phyloP scores from a whole-genome alignment of 164 flowering plant genomes.

The Vitis amurensis region DNA sequence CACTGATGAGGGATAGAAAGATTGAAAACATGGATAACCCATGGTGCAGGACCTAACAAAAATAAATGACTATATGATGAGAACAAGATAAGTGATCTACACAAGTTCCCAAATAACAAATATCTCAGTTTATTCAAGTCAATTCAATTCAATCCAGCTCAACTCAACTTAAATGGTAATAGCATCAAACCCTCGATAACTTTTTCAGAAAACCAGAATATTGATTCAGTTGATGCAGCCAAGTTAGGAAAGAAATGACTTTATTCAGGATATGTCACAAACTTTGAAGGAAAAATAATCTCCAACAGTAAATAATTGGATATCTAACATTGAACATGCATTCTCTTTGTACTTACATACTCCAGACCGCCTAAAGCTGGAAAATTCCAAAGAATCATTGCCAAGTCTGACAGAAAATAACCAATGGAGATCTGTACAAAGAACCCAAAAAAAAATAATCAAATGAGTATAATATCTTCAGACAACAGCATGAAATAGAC shows the following conservation, averaged over 20 bases:
- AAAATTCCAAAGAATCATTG: conserved; percentile 68
- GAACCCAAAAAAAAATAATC: not conserved
- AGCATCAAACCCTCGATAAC: not conserved
- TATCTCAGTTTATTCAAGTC: not conserved
- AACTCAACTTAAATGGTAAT: too few species aligned
- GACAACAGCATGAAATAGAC: too few species aligned
- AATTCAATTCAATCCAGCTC: too few species aligned
- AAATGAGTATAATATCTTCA: too few species aligned
- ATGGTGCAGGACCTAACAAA: conserved; percentile 66
- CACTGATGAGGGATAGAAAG: conserved; percentile 54
- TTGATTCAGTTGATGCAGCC: not conserved
- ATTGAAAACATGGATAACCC: conserved; percentile 67
- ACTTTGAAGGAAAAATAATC: not conserved
- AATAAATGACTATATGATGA: conserved; percentile 3
- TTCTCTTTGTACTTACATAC: conserved; percentile 58
- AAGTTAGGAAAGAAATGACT: not conserved
- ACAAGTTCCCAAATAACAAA: not conserved
- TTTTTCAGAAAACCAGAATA: not conserved
- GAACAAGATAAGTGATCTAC: not conserved
- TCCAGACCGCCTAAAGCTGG: conserved; percentile 80
- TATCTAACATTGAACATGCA: not conserved
- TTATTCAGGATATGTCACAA: not conserved
- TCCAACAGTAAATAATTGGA: not conserved
- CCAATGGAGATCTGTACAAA: conserved; percentile 67
- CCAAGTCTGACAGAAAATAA: conserved; percentile 72